Evolutionary conservation across 1,139 yeast species (phyloP).

Genomic region (Pichia sp.): DNA sequence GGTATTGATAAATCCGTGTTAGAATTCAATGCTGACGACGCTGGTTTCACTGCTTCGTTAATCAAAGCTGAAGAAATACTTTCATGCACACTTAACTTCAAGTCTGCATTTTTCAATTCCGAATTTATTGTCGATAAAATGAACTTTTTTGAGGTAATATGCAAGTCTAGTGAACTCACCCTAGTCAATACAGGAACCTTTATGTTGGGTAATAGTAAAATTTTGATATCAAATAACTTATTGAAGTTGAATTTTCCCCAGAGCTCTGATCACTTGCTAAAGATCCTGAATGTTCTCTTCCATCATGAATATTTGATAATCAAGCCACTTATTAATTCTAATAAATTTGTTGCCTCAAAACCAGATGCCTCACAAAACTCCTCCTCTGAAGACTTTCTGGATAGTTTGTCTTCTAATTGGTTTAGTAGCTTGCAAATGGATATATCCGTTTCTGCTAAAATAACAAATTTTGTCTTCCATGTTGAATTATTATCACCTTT

Average conservation of each 20-base stretch:
- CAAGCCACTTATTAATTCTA: slow-evolving; percentile 8
- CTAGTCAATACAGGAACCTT: slow-evolving; percentile 18
- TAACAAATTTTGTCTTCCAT: slow-evolving; percentile 8
- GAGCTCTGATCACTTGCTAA: slow-evolving; percentile 15
- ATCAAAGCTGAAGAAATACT: slow-evolving; percentile 11
- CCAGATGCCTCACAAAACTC: not conserved
- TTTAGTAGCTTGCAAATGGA: slow-evolving; percentile 3
- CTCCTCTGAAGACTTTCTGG: not conserved
- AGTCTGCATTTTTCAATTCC: slow-evolving; percentile 7
- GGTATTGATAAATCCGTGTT: slow-evolving; percentile 16
- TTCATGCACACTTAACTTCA: slow-evolving; percentile 16
- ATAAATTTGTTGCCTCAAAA: not conserved
- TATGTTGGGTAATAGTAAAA: slow-evolving; percentile 15
- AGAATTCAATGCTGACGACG: slow-evolving; percentile 13
- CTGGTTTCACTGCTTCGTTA: slow-evolving; percentile 12
- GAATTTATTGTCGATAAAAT: slow-evolving; percentile 8
- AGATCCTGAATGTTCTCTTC: slow-evolving; percentile 14
- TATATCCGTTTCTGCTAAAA: not conserved
- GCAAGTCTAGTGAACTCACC: slow-evolving; percentile 12
- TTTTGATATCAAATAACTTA: slow-evolving; percentile 12
- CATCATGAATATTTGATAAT: slow-evolving; percentile 15
- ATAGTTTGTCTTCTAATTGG: not conserved
- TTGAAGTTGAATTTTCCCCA: slow-evolving; percentile 12
- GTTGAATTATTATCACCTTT: slow-evolving; percentile 19
- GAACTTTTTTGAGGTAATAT: slow-evolving; percentile 10